Percentiles rank a stretch among this genome's conserved stretches.
Conservation (phyloP, 352 stramenopile genomes). For the Globisporangium canariense region DNA sequence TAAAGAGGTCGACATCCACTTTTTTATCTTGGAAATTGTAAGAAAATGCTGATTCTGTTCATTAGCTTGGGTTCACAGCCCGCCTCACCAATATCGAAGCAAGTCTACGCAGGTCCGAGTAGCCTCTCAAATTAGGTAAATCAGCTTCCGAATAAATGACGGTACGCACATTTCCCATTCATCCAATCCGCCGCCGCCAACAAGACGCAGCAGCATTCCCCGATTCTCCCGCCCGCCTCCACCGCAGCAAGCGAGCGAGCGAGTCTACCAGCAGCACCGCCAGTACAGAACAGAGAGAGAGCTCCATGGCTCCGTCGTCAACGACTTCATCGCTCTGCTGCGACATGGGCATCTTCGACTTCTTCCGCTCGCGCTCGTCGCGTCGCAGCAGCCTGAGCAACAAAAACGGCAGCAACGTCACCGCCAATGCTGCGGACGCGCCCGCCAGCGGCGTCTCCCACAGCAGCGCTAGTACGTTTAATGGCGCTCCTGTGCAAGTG, state of each 20-base stretch:
- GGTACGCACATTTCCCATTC: no score
- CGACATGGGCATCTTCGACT: conserved; percentile 73
- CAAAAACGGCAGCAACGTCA: conserved; percentile 19
- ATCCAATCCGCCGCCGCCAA: no score
- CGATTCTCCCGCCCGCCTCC: background rate
- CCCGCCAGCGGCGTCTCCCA: conserved; percentile 5
- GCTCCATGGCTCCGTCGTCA: background rate
- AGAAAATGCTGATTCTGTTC: no score
- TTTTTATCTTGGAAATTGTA: no score
- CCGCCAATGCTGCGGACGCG: background rate
- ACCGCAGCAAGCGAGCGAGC: background rate
- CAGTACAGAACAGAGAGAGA: background rate
- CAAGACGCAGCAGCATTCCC: background rate
- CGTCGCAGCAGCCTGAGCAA: conserved; percentile 21
- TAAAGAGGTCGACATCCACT: no score
- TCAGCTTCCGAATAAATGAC: no score
- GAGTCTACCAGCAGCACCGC: background rate
- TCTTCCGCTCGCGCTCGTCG: conserved; percentile 66
- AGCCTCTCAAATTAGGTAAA: no score
- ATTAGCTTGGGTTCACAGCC: no score
- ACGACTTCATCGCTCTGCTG: conserved; percentile 9
- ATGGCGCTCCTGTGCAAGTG: conserved; percentile 25
- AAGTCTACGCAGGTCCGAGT: no score
- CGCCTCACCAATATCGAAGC: no score
- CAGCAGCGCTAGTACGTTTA: background rate